phyloP scores from a whole-genome alignment of 2,329 filamentous ascomycete species.

The Metarhizium sp. region DNA sequence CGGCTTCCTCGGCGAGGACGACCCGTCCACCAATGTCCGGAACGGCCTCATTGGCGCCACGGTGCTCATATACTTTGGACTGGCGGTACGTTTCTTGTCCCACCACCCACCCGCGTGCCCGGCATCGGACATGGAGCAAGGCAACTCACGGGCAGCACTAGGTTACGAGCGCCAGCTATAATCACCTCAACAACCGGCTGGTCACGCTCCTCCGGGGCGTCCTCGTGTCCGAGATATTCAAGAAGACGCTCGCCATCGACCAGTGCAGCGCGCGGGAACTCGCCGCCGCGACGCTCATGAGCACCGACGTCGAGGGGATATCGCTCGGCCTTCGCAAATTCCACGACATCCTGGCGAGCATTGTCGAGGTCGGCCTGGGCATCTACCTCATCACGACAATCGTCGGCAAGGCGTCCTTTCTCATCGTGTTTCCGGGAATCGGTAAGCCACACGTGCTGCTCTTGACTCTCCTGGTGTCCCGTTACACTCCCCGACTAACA shows the following conservation, averaged over 20 bases:
- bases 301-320: conserved; percentile 30
- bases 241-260: conserved; percentile 29
- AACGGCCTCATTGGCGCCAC: conserved; percentile 29
- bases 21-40: conserved; percentile 13
- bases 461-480: no score
- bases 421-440: conserved; percentile 60
- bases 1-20: conserved; percentile 13
- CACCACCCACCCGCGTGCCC: conserved; percentile 13
- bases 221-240: conserved; percentile 35
- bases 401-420: conserved; percentile 5
- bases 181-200: conserved; percentile 21
- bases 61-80: conserved; percentile 28
- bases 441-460: conserved; percentile 1
- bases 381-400: conserved; percentile 6
- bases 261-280: conserved; percentile 19
- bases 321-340: conserved; percentile 13
- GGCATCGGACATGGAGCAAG: conserved; percentile 1
- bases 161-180: conserved; percentile 14
- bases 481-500: conserved; percentile 6
- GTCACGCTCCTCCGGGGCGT: conserved; percentile 21
- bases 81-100: conserved; percentile 23
- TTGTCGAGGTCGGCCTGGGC: conserved; percentile 13
- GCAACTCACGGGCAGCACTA: no score
- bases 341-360: conserved; percentile 24
- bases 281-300: conserved; percentile 33